phyloP scores from a whole-genome alignment of 2,329 filamentous ascomycete species.

The Trichophyton benhamiae region DNA sequence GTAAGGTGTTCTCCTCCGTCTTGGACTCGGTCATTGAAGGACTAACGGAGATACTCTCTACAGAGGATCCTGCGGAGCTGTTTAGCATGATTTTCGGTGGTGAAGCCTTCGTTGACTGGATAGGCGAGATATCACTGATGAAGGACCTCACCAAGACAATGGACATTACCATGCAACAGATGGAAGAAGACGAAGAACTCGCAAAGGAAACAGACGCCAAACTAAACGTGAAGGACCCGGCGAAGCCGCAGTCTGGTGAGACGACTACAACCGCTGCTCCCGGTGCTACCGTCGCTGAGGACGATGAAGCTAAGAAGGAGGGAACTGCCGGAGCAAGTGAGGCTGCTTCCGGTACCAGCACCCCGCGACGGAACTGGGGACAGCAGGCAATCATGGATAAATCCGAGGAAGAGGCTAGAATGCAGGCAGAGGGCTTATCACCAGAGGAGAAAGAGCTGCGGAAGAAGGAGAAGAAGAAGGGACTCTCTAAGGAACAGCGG shows the following conservation, averaged over 20 bases:
- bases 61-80: slow-evolving; percentile 87
- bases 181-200: slow-evolving; percentile 50
- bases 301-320: background rate
- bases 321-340: slow-evolving; percentile 8
- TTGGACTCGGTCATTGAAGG: background rate
- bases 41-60: slow-evolving; percentile 10
- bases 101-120: slow-evolving; percentile 89
- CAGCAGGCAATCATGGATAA: slow-evolving; percentile 81
- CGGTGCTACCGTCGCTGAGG: background rate
- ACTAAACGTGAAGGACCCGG: slow-evolving; percentile 20
- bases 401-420: slow-evolving; percentile 62
- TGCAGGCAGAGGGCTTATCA: slow-evolving; percentile 52
- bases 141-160: slow-evolving; percentile 96
- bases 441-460: slow-evolving; percentile 64
- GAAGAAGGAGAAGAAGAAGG: slow-evolving; percentile 79
- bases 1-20: slow-evolving; percentile 30
- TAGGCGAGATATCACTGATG: slow-evolving; percentile 96
- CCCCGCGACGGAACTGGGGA: slow-evolving; percentile 49
- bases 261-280: background rate
- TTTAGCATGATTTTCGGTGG: slow-evolving; percentile 98
- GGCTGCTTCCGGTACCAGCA: slow-evolving; percentile 31
- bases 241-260: background rate
- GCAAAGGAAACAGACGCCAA: slow-evolving; percentile 42
- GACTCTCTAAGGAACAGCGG: slow-evolving; percentile 78
- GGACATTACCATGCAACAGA: slow-evolving; percentile 84